Percentiles rank a stretch among this genome's conserved stretches.
Evolutionary conservation across 2,329 filamentous ascomycete genomes (phyloP).

Genomic region (Coleophoma crateriformis): DNA sequence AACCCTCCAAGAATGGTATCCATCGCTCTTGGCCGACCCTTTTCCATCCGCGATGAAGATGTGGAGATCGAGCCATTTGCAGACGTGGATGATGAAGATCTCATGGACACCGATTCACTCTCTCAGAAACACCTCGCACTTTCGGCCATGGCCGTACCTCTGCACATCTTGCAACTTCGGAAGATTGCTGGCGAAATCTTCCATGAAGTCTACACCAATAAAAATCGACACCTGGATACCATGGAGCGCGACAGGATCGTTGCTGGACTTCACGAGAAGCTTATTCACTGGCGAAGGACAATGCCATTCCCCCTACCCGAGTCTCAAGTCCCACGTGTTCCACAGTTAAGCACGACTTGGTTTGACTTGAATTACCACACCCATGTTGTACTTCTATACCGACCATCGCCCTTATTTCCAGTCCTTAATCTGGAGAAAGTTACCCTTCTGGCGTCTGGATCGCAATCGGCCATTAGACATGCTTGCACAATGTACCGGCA

Average conservation of each 20-base stretch:
- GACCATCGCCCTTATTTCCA: conserved; percentile 36
- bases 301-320: conserved; percentile 39
- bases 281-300: conserved; percentile 37
- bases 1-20: conserved; percentile 31
- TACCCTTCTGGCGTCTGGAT: conserved; percentile 32
- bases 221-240: conserved; percentile 8
- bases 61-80: conserved; percentile 35
- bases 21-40: conserved; percentile 36
- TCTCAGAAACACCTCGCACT: conserved; percentile 24
- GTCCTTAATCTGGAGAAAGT: conserved; percentile 29
- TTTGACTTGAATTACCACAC: conserved; percentile 43
- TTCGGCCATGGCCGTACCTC: conserved; percentile 32
- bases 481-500: conserved; percentile 33
- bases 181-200: conserved; percentile 35
- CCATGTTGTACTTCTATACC: conserved; percentile 37
- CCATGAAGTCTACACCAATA: conserved; percentile 30
- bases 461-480: conserved; percentile 36
- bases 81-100: conserved; percentile 29
- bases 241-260: conserved; percentile 28
- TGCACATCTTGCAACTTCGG: conserved; percentile 35
- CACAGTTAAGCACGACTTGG: conserved; percentile 37
- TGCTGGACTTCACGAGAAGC: conserved; percentile 30
- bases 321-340: conserved; percentile 29
- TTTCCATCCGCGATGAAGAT: conserved; percentile 40
- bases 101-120: conserved; percentile 17